Base-by-base conservation (phyloP, 75 land plant genomes). In the Selaginella tamariscina region DNA sequence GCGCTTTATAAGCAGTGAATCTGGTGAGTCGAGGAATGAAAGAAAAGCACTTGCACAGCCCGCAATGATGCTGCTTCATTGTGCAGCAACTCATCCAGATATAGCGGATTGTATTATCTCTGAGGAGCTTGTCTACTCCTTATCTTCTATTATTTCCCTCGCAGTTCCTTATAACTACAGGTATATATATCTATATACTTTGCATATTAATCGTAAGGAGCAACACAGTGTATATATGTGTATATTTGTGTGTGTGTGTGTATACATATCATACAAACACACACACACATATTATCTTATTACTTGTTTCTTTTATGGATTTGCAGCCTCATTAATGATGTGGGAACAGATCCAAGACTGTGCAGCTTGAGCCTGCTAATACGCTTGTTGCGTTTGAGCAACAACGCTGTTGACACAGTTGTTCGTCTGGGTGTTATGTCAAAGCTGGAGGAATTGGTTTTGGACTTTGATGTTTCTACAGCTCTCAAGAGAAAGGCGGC, bases 41-140 rank as follows among this genome's bases (percentile, higher is more conserved):
- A 59, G 72, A 13, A 69, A 75, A 56, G 79, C 71, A 44, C 79
- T 80, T 69, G 75, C 82, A 22, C 82, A 80, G 56, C 56, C 75
- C 31, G 75, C 82, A 18, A 77, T 80, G 27, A 65, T 77, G 24
- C 55, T 80, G 32, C 69, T 80, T 32, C 82, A 80, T 64, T 77
- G 75, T 55, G 69, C 65, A 9, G 79, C 79, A 13, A 76, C 80
- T 27, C 75, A 80, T 70, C 68, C 82, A 5, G 82, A 80, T 66
- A 73, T 80, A 21, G 79, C 80, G 5, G 79, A 80, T 73, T 80
- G 79, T 62, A 80, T 80, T 33, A 71, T 73, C 32, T 77, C 79
- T n/a, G 79, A 76, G 29, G 82, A 80, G 28, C 56, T 80, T 55
- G 32, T 80, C 32, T 27, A 66, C 24, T 76, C 79, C 8, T 31